Base-by-base conservation (phyloP, 805 yeast species). In the Maudiozyma serrabonitensis region DNA sequence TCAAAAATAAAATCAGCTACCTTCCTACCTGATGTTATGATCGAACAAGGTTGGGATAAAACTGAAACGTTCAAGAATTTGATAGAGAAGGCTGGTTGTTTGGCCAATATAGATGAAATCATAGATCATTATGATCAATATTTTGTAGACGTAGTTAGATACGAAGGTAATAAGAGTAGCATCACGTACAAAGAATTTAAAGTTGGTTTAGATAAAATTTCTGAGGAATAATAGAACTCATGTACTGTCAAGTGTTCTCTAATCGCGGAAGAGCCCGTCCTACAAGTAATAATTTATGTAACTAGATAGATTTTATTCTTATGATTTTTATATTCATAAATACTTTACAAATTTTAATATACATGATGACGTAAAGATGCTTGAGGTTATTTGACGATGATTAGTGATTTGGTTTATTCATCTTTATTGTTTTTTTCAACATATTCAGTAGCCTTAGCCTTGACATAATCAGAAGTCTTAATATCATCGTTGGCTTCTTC, bases 1-100 rank as follows among this genome's bases (percentile, higher is more conserved):
- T 74, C 75, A 1, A 60, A 67, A 4, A 51, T 61, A 0, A 74
- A 71, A 28, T 77, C 83, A 46, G 88, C 97, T 0, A 93, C 98
- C 0, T 93, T 88, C 56, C 68, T 93, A 40, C 99, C 99, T 0
- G 85, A 81, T 41, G 98, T 93, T 1, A 95, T 96, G 21, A 74
- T 69, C 4, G 98, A 91, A 56, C 95, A 90, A 56, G 80, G 78
- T 1, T 88, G 96, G 96, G 76, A 75, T 55, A 50, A 56, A 47
- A 68, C 70, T 16, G 82, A 85, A 23, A 91, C 98, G 0, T 66
- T 91, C 49, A 71, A 71, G 52, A 76, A 86, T 55, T 72, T 95
- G 38, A 78, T 91, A 2, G 69, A 73, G 21, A 93, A 93, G 63
- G 89, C 95, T 0, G 93, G 87, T 0, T 56, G 53, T 43, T 60